Conservation (phyloP, 148 eudicot species). For the Camellia japonica region DNA sequence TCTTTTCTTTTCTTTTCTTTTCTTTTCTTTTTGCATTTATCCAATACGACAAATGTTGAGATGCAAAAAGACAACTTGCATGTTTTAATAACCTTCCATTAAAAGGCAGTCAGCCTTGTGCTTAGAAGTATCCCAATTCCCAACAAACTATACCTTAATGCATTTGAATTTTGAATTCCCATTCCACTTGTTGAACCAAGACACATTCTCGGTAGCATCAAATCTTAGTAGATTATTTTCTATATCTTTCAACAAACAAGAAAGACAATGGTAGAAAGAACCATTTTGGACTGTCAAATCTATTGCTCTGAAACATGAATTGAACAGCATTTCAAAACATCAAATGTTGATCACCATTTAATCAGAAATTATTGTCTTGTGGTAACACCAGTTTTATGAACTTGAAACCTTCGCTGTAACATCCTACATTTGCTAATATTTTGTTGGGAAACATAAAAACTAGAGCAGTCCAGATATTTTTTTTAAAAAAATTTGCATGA, state of each 20-base stretch:
- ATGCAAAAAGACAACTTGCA: not conserved
- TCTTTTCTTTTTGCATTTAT: too few species aligned
- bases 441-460: not conserved
- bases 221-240: not conserved
- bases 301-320: not conserved
- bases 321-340: not conserved
- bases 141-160: not conserved
- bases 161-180: not conserved
- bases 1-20: too few species aligned
- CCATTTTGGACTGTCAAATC: not conserved
- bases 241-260: not conserved
- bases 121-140: not conserved
- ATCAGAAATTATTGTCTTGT: not conserved
- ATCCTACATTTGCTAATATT: not conserved
- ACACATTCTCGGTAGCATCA: not conserved
- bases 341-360: not conserved
- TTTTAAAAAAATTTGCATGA: not conserved
- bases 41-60: too few species aligned
- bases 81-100: constrained; percentile 1
- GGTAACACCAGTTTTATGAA: not conserved
- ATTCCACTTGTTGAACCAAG: not conserved
- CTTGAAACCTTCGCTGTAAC: not conserved
- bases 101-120: not conserved
- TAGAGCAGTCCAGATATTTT: not conserved
- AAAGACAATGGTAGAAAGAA: not conserved